Evolutionary conservation across 192 early-diverging fungal genomes (phyloP), one percentile per base, ranked within the genome.

Genomic region (Thamnidium elegans): DNA sequence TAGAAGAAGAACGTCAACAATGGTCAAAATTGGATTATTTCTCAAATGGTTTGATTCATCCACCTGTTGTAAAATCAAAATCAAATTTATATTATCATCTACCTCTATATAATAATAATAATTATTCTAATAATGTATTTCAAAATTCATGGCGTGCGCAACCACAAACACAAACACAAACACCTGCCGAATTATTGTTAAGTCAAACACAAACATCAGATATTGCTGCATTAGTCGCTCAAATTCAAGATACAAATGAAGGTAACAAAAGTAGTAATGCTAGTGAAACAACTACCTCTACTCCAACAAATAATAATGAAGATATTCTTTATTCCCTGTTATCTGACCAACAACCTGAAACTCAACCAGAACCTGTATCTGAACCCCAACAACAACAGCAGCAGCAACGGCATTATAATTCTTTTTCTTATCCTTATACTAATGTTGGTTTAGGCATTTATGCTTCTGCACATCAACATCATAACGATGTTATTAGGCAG

Each of bases 401-500:
- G 26, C 8, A 34, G n/a, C 7, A n/a, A 30, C 14, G 9, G 4
- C 30, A 26, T 4, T 15, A 55, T n/a, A n/a, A 55, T 15, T 34
- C 32, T 6, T 43, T 47, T 8, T 20, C 15, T 58, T 36, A 58
- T 30, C 46, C 46, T 9, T 72, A 72, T 39, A 61, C 53, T n/a
- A 67, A 67, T 17, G 66, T 72, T 55, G 71, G 71, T 17, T 30
- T 72, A 8, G 71, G 71, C 3, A 61, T 72, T 6, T 72, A 72
- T 72, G 71, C 71, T 9, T 72, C 71, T 19, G 71, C 71, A 13
- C 71, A 72, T 36, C 71, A 67, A 17, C 71, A 72, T 47, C 71
- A 72, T 15, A 67, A 59, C 26, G 71, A 72, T 67, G 71, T 72
- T 13, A 72, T 72, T 44, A 19, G 66, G 8, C 71, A 72, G 20